A percentile compares a stretch with the other conserved stretches of the same genome.
These are phyloP conservation scores for Acacia crassicarpa DNA, from an alignment of 306 rosid species.

Conservation along the genomic window DNA sequence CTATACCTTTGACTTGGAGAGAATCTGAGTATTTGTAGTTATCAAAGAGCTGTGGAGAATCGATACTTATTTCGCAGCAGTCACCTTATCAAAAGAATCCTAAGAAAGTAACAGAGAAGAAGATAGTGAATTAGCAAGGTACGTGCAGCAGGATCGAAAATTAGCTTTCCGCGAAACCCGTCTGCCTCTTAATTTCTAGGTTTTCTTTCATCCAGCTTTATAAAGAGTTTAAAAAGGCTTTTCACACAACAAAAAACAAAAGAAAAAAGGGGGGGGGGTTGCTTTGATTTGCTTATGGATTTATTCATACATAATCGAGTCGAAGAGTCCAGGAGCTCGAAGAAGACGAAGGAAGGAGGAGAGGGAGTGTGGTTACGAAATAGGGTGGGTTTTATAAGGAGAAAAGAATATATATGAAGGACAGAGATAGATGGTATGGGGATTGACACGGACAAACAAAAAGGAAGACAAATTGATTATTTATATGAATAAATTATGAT, in stretches of 20 bases:
- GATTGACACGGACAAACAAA: slow-evolving; percentile 34
- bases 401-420: background rate
- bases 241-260: background rate
- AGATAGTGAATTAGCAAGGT: slow-evolving; percentile 9
- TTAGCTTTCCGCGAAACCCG: background rate
- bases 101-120: slow-evolving; percentile 20
- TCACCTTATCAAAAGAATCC: slow-evolving; percentile 24
- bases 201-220: background rate
- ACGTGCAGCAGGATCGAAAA: background rate
- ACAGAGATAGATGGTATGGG: slow-evolving; percentile 26
- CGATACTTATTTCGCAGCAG: slow-evolving; percentile 8
- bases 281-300: background rate
- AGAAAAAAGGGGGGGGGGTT: background rate
- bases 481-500: slow-evolving; percentile 26
- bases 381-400: slow-evolving; percentile 27
- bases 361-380: slow-evolving; percentile 21
- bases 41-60: slow-evolving; percentile 32
- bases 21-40: slow-evolving; percentile 19
- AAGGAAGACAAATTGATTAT: slow-evolving; percentile 36
- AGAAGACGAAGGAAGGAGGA: slow-evolving; percentile 11
- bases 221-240: background rate
- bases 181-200: background rate
- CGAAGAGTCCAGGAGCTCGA: background rate
- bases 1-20: slow-evolving; percentile 32
- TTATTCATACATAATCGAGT: background rate